Evolutionary conservation across 306 rosid genomes (phyloP), one percentile per base, ranked within the genome.

Genomic region (Prunus kanzakura): DNA sequence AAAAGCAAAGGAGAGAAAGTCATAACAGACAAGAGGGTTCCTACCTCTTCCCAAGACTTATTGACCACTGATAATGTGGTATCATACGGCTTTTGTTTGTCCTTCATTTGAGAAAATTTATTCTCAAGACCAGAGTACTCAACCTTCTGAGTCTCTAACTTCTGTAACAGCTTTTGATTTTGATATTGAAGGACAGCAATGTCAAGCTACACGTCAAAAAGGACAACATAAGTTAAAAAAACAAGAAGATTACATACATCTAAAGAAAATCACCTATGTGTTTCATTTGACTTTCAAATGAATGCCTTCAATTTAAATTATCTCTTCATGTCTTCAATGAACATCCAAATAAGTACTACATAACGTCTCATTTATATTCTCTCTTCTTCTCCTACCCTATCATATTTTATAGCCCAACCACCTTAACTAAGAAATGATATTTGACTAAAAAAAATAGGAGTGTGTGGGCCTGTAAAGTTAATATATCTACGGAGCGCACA

Each of bases 111-210:
- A 76, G 82, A 84, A 77, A 83, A 71, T 73, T 87, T 93, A 78
- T 79, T 86, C 78, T 89, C 89, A 74, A 92, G 88, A 58, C 88
- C 82, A 71, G 77, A 76, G 80, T 83, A 60, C 78, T 96, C 99
- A 72, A 91, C 71, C 85, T 90, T 96, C 83, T 96, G 99, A 64
- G 92, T 79, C 85, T 96, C 99, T 77, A 96, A 83, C 83, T 92
- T 96, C 87, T 93, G 93, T 23, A 72, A 79, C 77, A 96, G 96
- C 86, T 89, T 96, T 86, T 92, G 96, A 82, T 92, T 96, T 86
- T 89, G 98, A 87, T 64, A 89, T 80, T 92, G 96, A 85, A 96
- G 93, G 74, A 96, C 91, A 67, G 91, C 66, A 80, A 92, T 82
- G 78, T 91, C 97, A 82, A 91, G 90, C 99, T 96, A 83, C 80